Base-by-base conservation (phyloP, 2,329 filamentous ascomycete genomes). In the Paracamarosporium sp. region DNA sequence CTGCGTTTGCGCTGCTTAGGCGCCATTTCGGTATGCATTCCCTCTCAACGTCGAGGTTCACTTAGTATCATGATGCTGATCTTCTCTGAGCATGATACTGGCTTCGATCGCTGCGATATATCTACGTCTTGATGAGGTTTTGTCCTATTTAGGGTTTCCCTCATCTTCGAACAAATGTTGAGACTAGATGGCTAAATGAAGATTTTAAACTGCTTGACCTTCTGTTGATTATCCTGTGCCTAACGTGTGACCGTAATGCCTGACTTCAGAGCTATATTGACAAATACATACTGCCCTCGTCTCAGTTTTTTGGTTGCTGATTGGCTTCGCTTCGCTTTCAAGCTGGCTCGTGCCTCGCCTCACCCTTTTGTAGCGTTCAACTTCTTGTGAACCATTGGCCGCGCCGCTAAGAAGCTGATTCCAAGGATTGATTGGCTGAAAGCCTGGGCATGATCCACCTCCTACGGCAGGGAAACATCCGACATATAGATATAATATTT, bases 331-430 rank as follows among this genome's bases (percentile, higher is more conserved):
- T n/a, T n/a, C n/a, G n/a, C n/a, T n/a, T n/a, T n/a, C n/a, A n/a
- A n/a, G n/a, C n/a, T n/a, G n/a, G n/a, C n/a, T n/a, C n/a, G n/a
- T n/a, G n/a, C n/a, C n/a, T n/a, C n/a, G n/a, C n/a, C n/a, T n/a
- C n/a, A n/a, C n/a, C n/a, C 43, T 61, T 56, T n/a, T n/a, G n/a
- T n/a, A n/a, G n/a, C n/a, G n/a, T n/a, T n/a, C n/a, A n/a, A n/a
- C n/a, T n/a, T n/a, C n/a, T n/a, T n/a, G n/a, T n/a, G n/a, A n/a
- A n/a, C n/a, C n/a, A 40, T 17, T 17, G 8, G 17, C 36, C 22
- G 7, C 22, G 36, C 50, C 60, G 53, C n/a, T n/a, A 3, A 60
- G 40, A 4, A 57, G 57, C 57, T 41, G 54, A 22, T 54, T 55
- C 22, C 50, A 38, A n/a, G n/a, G n/a, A n/a, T n/a, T 8, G 43